Conservation (phyloP, 441 rosid species). For the Macaranga tanarius region DNA sequence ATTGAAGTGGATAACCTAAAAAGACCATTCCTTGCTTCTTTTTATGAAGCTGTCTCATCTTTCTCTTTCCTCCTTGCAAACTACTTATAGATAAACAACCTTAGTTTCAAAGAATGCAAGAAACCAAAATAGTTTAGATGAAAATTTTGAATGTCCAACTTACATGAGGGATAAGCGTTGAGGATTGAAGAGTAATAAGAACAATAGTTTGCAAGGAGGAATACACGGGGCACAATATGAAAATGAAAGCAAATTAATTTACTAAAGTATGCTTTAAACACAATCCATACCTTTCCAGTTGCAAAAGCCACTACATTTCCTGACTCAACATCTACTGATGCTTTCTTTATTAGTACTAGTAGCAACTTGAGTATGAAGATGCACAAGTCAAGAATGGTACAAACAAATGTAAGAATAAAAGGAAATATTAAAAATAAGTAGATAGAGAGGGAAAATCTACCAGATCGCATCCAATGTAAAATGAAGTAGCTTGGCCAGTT, state of each 20-base stretch:
- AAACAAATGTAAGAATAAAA: background rate
- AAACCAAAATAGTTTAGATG: background rate
- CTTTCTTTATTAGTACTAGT: conserved; percentile 40
- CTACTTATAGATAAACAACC: conserved; percentile 15
- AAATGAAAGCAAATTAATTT: background rate
- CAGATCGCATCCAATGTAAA: conserved; percentile 41
- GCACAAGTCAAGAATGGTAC: background rate
- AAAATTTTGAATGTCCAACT: background rate
- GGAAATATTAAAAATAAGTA: conserved; percentile 6
- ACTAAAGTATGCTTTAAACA: background rate
- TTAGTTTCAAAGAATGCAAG: background rate
- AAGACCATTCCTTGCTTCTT: conserved; percentile 30
- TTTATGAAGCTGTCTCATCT: conserved; percentile 35
- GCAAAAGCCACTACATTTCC: conserved; percentile 39
- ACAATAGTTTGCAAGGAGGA: background rate
- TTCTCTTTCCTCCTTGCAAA: conserved; percentile 41
- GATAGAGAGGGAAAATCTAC: conserved; percentile 21
- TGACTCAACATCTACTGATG: conserved; percentile 36
- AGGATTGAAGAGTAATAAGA: background rate
- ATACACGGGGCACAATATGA: background rate
- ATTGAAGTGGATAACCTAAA: conserved; percentile 27
- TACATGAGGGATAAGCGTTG: background rate
- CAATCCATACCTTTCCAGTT: conserved; percentile 40
- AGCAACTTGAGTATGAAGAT: conserved; percentile 26
- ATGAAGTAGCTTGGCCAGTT: conserved; percentile 57